Percentiles rank a stretch among this genome's conserved stretches.
phyloP scores from a whole-genome alignment of 176 grass and related monocot genomes.

The Bromus sterilis region DNA sequence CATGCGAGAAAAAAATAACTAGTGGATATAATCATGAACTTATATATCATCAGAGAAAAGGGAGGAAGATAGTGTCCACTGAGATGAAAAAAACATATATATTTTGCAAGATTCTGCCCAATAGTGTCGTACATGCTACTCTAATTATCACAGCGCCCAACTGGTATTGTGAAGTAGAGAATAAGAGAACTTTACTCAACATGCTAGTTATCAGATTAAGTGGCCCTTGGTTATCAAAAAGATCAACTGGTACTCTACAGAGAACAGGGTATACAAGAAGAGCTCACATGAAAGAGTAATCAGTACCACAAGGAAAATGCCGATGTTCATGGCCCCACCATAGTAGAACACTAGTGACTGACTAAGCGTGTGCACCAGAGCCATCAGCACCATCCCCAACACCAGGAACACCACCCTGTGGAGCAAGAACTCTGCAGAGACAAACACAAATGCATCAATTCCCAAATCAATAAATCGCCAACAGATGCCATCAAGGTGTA shows the following conservation, averaged over 20 bases:
- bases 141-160: no score
- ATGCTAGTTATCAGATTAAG: no score
- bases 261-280: neutral
- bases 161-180: no score
- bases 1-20: no score
- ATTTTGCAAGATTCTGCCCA: no score
- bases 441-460: no score
- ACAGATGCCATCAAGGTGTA: neutral
- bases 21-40: no score
- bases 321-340: slow-evolving; percentile 78
- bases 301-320: slow-evolving; percentile 73
- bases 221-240: no score
- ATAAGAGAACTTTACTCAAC: no score
- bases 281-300: slow-evolving; percentile 88
- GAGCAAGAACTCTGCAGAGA: no score
- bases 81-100: neutral
- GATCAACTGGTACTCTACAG: neutral
- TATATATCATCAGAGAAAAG: neutral
- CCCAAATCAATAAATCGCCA: neutral
- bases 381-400: slow-evolving; percentile 65
- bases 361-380: slow-evolving; percentile 49
- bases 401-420: slow-evolving; percentile 81
- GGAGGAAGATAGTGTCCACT: neutral
- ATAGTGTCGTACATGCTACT: no score
- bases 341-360: slow-evolving; percentile 91